Evolutionary conservation across 306 rosid genomes (phyloP), one percentile per base, ranked within the genome.

Genomic region (Casuarina glauca): DNA sequence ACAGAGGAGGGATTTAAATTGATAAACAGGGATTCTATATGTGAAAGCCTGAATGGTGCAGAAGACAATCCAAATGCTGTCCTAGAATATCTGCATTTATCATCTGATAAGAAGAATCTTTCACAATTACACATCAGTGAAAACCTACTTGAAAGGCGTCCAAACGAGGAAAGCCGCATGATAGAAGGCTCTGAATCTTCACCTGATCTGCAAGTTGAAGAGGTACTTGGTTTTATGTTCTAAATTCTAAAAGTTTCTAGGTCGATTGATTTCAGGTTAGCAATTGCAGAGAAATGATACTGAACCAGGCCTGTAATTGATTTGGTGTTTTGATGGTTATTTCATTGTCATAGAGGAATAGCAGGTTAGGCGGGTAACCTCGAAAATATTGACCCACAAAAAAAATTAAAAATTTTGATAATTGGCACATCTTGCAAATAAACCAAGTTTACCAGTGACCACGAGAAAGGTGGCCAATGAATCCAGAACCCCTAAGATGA

Each of bases 151-250:
- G 82, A 84, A 52, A 57, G 74, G 86, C 82, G 73, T 73, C 60
- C 64, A 74, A 77, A 74, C 13, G 60, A 72, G 77, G 85, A 84
- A 74, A 74, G 57, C 75, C 48, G 53, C 74, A 12, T 78, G 74
- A 64, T 76, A 60, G 88, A 83, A 62, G 74, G 76, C 41, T 79
- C 84, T 73, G 60, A 78, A 72, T 81, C 68, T 75, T 83, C 86
- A 75, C 76, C 43, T 76, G 76, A 78, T 60, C 72, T 70, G 82
- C 87, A 77, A 52, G 70, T 49, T 64, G 75, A 86, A 78, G 82
- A 87, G 99, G 97, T 95, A 88, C 68, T 26, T 17, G 43, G n/a
- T 74, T 57, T 84, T 81, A 78, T 74, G 61, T 55, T 76, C 36
- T 39, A 74, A 63, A 35, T 43, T 58, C 72, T 69, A 57, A 58